Conservation (phyloP, 192 early-diverging fungal genomes). For the Dissophora globulifera region DNA sequence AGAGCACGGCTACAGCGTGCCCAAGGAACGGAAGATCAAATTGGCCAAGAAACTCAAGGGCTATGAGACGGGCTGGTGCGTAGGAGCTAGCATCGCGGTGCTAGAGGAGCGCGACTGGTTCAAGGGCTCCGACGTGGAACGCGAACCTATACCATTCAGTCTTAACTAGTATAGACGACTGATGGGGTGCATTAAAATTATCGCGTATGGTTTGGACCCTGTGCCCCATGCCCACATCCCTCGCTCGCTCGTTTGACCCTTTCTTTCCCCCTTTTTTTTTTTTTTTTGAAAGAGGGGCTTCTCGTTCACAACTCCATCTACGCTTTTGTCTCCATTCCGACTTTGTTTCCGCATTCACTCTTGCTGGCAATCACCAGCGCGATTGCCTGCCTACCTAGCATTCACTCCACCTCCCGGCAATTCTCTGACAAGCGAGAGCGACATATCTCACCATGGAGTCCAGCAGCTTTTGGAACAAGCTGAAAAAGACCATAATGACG, state of each 20-base stretch:
- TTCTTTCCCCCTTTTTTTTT: not conserved
- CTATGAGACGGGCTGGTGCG: constrained; percentile 97
- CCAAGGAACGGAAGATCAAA: constrained; percentile 72
- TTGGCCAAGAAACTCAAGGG: constrained; percentile 94
- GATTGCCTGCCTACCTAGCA: not conserved
- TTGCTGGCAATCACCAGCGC: not conserved
- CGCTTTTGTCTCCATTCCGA: constrained; percentile 3
- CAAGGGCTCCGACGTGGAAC: not conserved
- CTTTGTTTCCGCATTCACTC: not conserved
- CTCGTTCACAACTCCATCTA: not conserved
- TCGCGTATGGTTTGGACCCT: not conserved
- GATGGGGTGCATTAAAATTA: not conserved
- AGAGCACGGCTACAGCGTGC: constrained; percentile 85
- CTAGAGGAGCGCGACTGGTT: constrained; percentile 65
- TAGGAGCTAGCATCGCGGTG: constrained; percentile 91
- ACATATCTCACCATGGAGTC: constrained; percentile 28
- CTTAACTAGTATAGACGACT: no score
- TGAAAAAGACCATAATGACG: constrained; percentile 68
- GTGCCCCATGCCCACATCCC: not conserved
- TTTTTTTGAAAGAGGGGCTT: not conserved
- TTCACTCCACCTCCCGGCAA: not conserved
- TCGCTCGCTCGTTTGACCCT: not conserved
- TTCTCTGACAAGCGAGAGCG: not conserved
- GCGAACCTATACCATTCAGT: no score
- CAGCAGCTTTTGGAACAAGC: constrained; percentile 49